phyloP scores from a whole-genome alignment of 352 stramenopile genomes.

The Phytophthora litchii region DNA sequence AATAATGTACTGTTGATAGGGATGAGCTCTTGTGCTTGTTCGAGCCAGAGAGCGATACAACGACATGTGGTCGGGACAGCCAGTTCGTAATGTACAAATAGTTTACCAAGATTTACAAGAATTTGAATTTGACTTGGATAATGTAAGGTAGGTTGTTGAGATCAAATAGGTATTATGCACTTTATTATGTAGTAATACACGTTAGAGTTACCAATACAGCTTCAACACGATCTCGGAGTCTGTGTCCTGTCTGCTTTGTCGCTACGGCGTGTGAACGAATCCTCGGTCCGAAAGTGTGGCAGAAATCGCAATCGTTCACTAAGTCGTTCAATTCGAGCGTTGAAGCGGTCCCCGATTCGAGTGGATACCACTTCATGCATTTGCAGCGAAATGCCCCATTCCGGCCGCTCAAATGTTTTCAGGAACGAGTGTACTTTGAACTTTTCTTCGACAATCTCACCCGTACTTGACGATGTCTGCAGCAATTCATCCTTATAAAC shows the following conservation, averaged over 20 bases:
- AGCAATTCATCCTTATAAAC: conserved; percentile 51
- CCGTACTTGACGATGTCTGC: conserved; percentile 5
- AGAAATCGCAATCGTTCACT: conserved; percentile 26
- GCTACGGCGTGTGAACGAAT: conserved; percentile 20
- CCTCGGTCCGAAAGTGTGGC: conserved; percentile 31
- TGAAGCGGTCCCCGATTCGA: conserved; percentile 50
- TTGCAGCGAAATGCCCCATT: conserved; percentile 45
- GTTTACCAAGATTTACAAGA: conserved; percentile 1
- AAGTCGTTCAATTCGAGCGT: conserved; percentile 18
- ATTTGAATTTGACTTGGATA: neutral
- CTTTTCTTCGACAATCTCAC: conserved; percentile 24
- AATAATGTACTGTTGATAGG: neutral
- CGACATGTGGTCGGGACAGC: conserved; percentile 5
- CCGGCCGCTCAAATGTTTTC: conserved; percentile 38
- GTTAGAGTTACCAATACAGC: conserved; percentile 16
- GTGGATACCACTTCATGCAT: conserved; percentile 48
- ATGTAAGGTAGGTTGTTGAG: neutral
- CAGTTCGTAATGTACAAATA: conserved; percentile 3
- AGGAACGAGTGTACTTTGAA: conserved; percentile 38
- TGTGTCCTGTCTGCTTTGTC: conserved; percentile 13
- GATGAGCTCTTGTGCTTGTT: neutral
- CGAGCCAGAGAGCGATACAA: conserved; percentile 21
- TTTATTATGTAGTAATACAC: conserved; percentile 8
- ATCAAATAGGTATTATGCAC: conserved; percentile 1
- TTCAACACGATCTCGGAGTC: conserved; percentile 16